Percentiles rank a stretch among this genome's conserved stretches.
These are phyloP conservation scores for Saturnispora gosingensis DNA, from an alignment of 805 yeast genomes.

Conservation along the genomic window DNA sequence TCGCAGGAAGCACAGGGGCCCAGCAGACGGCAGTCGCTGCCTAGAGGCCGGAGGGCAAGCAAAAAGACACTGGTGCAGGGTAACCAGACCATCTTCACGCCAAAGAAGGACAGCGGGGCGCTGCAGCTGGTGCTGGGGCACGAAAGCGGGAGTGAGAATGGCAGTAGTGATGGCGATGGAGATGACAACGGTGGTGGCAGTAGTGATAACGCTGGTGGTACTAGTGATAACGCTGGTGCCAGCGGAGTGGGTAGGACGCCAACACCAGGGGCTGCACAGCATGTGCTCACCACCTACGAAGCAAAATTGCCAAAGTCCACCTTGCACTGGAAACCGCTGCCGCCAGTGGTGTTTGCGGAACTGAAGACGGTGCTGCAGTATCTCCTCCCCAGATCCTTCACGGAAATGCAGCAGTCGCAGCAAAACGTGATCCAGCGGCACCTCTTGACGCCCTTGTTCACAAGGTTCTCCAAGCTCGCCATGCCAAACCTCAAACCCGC, in stretches of 20 bases:
- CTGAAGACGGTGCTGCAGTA: slow-evolving; percentile 7
- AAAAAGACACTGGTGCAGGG: slow-evolving; percentile 8
- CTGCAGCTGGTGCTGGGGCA: background rate
- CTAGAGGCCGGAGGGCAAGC: slow-evolving; percentile 2
- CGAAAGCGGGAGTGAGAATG: background rate
- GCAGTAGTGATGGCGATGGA: background rate
- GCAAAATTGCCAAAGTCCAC: slow-evolving; percentile 7
- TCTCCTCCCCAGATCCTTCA: slow-evolving; percentile 6
- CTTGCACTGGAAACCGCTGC: slow-evolving; percentile 7
- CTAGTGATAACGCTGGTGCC: background rate
- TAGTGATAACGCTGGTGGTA: too few species aligned
- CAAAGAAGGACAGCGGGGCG: background rate
- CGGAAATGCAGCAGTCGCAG: background rate
- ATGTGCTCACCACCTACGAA: background rate
- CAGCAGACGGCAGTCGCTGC: background rate
- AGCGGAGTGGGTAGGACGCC: background rate
- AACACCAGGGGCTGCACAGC: background rate
- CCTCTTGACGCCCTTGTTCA: slow-evolving; percentile 18
- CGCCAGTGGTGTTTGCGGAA: slow-evolving; percentile 2
- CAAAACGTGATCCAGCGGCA: slow-evolving; percentile 10
- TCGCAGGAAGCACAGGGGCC: background rate
- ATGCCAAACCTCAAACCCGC: slow-evolving; percentile 21
- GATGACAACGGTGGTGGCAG: background rate
- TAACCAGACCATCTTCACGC: slow-evolving; percentile 13
- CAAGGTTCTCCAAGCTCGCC: slow-evolving; percentile 15